Conservation (phyloP, 768 basidiomycete genomes). For the Paxillus involutus region DNA sequence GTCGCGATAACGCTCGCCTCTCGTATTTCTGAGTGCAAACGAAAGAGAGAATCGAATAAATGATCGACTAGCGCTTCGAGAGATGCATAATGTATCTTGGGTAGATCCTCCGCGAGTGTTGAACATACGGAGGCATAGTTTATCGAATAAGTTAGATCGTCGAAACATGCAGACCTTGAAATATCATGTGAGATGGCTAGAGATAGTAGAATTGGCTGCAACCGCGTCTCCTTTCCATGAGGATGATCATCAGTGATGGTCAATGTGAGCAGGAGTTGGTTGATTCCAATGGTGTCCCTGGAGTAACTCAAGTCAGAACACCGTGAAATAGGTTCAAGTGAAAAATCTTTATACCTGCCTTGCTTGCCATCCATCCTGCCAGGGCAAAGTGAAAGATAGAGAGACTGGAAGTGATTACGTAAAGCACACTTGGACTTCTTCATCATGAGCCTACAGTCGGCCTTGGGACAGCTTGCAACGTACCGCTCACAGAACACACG, state of each 20-base stretch:
- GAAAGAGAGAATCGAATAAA: constrained; percentile 40
- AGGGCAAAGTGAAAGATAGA: too few relatives aligned
- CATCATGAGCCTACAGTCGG: constrained; percentile 45
- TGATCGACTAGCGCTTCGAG: constrained; percentile 48
- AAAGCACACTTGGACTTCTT: constrained; percentile 1
- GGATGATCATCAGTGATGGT: constrained; percentile 28
- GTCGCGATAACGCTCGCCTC: constrained; percentile 44
- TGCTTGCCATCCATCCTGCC: too few relatives aligned
- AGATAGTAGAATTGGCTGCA: constrained; percentile 55
- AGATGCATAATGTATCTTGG: constrained; percentile 32
- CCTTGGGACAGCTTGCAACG: constrained; percentile 53
- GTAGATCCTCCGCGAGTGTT: constrained; percentile 27
- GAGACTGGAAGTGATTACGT: not conserved
- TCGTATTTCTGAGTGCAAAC: constrained; percentile 30
- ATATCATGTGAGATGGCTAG: constrained; percentile 54
- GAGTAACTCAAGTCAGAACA: not conserved
- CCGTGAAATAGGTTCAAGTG: too few relatives aligned
- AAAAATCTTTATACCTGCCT: too few relatives aligned
- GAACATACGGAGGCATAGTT: constrained; percentile 53
- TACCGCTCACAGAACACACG: constrained; percentile 50
- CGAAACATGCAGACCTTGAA: constrained; percentile 44
- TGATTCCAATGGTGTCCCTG: constrained; percentile 43
- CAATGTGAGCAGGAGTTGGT: constrained; percentile 45
- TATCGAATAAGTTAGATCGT: constrained; percentile 58
- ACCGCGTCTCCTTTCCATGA: constrained; percentile 31